phyloP scores from a whole-genome alignment of 371 early-diverging fungal species.

The Sporodiniella umbellata region DNA sequence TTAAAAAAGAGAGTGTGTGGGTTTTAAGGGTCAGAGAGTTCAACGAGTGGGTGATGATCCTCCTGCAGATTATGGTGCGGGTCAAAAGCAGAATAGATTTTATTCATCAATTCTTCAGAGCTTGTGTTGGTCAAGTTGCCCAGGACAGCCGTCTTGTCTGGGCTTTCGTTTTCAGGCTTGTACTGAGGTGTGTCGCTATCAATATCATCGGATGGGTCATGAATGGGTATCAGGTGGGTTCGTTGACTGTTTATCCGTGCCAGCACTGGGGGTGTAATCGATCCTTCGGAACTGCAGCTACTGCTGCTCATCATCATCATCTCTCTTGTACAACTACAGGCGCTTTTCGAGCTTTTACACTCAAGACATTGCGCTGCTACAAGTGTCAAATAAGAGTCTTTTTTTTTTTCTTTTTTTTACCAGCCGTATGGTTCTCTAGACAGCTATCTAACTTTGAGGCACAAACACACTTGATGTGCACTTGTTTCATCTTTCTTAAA shows the following conservation, averaged over 20 bases:
- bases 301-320: background rate
- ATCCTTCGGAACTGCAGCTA: background rate
- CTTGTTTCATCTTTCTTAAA: slow-evolving; percentile 66
- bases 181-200: slow-evolving; percentile 47
- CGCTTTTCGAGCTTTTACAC: background rate
- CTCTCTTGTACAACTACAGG: background rate
- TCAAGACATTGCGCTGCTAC: background rate
- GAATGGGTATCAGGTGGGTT: slow-evolving; percentile 35
- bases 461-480: slow-evolving; percentile 74
- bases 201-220: slow-evolving; percentile 48
- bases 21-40: too few relatives aligned
- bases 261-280: background rate
- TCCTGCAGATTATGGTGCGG: too few relatives aligned
- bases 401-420: background rate
- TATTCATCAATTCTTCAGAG: slow-evolving; percentile 44
- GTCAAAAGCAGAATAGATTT: slow-evolving; percentile 39
- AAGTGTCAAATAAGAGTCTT: background rate
- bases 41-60: too few relatives aligned
- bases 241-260: background rate
- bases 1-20: too few relatives aligned
- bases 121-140: slow-evolving; percentile 37
- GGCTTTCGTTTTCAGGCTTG: slow-evolving; percentile 26
- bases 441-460: slow-evolving; percentile 14
- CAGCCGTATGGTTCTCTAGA: too few relatives aligned
- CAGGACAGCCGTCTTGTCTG: slow-evolving; percentile 25